phyloP scores from a whole-genome alignment of 805 yeast species.

The Naumovozyma dairenensis region DNA sequence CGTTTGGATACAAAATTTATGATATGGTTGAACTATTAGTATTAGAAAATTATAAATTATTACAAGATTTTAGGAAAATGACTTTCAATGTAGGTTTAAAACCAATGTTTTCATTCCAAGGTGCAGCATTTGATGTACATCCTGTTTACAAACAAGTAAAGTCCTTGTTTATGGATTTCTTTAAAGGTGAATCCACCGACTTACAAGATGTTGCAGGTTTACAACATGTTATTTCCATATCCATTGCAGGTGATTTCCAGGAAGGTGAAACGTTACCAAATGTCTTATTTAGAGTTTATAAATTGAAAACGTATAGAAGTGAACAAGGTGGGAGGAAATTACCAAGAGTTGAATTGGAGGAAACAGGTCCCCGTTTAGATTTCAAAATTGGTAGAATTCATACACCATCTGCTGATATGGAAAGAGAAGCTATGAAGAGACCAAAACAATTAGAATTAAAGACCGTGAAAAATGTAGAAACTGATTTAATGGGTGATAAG shows the following conservation, averaged over 20 bases:
- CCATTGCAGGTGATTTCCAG: slow-evolving; percentile 66
- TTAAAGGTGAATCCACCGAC: slow-evolving; percentile 72
- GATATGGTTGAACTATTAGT: slow-evolving; percentile 89
- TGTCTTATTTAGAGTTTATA: slow-evolving; percentile 85
- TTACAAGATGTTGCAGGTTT: slow-evolving; percentile 90
- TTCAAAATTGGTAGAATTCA: slow-evolving; percentile 84
- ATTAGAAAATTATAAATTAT: slow-evolving; percentile 56
- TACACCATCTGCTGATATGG: slow-evolving; percentile 75
- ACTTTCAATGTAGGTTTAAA: slow-evolving; percentile 85
- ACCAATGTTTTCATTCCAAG: slow-evolving; percentile 91
- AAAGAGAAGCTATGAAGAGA: slow-evolving; percentile 74
- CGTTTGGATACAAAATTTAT: slow-evolving; percentile 80
- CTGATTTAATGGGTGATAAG: slow-evolving; percentile 90
- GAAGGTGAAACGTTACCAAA: slow-evolving; percentile 61
- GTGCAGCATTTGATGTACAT: slow-evolving; percentile 81
- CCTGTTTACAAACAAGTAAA: slow-evolving; percentile 80
- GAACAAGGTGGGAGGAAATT: slow-evolving; percentile 59
- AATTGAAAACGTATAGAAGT: slow-evolving; percentile 67
- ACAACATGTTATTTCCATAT: slow-evolving; percentile 79
- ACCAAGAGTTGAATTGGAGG: slow-evolving; percentile 90
- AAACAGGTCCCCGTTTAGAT: slow-evolving; percentile 92
- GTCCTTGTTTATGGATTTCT: slow-evolving; percentile 83
- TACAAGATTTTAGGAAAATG: slow-evolving; percentile 67
- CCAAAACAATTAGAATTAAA: slow-evolving; percentile 76
- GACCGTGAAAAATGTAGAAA: slow-evolving; percentile 79